A percentile compares a stretch with the other conserved stretches of the same genome.
Conservation (phyloP, 805 yeast genomes). For the Saccharomycopsis babjevae region DNA sequence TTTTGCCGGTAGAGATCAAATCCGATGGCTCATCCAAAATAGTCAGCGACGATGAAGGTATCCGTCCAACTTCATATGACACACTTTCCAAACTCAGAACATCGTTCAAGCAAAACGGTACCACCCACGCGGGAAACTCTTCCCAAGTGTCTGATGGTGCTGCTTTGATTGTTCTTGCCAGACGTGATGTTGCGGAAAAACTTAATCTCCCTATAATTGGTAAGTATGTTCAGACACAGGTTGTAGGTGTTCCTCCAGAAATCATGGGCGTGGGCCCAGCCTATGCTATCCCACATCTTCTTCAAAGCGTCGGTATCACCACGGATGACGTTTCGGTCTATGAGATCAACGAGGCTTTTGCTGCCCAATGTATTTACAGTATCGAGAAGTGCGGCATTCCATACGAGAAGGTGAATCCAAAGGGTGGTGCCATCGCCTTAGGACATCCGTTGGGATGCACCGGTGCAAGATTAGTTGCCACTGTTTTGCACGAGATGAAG, state of each 20-base stretch:
- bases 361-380: constrained; percentile 84
- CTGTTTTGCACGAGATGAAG: constrained; percentile 70
- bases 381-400: constrained; percentile 60
- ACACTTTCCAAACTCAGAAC: constrained; percentile 70
- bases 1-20: constrained; percentile 66
- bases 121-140: constrained; percentile 93
- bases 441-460: constrained; percentile 93
- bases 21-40: constrained; percentile 26
- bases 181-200: constrained; percentile 75
- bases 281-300: constrained; percentile 79
- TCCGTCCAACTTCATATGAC: constrained; percentile 74
- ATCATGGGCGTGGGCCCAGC: constrained; percentile 99
- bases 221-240: constrained; percentile 66
- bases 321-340: constrained; percentile 61
- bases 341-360: constrained; percentile 95
- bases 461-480: constrained; percentile 89
- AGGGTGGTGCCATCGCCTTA: constrained; percentile 94
- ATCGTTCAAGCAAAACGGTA: constrained; percentile 75
- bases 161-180: constrained; percentile 76
- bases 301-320: constrained; percentile 49
- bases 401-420: constrained; percentile 64
- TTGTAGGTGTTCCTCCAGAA: constrained; percentile 94
- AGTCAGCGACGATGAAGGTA: constrained; percentile 74
- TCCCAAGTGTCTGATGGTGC: constrained; percentile 97
- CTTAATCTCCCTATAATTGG: constrained; percentile 65